Evolutionary conservation across 345 rosid genomes (phyloP).

Genomic region (Melaleuca quinquenervia): DNA sequence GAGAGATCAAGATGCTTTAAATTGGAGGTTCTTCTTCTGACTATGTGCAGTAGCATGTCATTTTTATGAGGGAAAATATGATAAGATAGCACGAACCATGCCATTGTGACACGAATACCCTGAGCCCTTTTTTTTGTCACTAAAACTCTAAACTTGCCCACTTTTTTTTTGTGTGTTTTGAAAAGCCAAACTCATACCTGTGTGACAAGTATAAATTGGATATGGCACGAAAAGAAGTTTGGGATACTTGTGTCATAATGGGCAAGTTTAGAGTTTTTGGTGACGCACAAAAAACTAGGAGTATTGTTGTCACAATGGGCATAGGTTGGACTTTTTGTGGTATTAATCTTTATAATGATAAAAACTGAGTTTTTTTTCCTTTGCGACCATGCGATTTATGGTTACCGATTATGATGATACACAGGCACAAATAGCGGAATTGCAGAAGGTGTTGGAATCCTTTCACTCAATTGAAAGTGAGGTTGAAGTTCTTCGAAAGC

Average conservation of each 20-base stretch:
- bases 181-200: background rate
- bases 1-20: slow-evolving; percentile 99
- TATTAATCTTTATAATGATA: background rate
- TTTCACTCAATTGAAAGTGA: slow-evolving; percentile 64
- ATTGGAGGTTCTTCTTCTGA: slow-evolving; percentile 53
- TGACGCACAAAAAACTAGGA: too few species aligned
- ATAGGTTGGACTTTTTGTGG: background rate
- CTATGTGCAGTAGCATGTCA: background rate
- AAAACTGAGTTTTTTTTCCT: background rate
- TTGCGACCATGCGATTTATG: background rate
- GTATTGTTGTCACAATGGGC: too few species aligned
- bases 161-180: background rate
- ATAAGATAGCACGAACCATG: too few species aligned
- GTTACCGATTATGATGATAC: background rate
- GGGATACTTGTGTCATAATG: background rate
- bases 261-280: too few species aligned
- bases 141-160: background rate
- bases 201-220: too few species aligned
- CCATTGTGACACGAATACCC: too few species aligned
- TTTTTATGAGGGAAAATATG: too few species aligned
- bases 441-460: slow-evolving; percentile 77
- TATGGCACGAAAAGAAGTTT: too few species aligned
- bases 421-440: slow-evolving; percentile 86
- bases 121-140: too few species aligned
- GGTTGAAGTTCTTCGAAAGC: slow-evolving; percentile 69